These are phyloP conservation scores for Patellifolia procumbens DNA, from an alignment of 179 eudicot species.

Conservation along the genomic window DNA sequence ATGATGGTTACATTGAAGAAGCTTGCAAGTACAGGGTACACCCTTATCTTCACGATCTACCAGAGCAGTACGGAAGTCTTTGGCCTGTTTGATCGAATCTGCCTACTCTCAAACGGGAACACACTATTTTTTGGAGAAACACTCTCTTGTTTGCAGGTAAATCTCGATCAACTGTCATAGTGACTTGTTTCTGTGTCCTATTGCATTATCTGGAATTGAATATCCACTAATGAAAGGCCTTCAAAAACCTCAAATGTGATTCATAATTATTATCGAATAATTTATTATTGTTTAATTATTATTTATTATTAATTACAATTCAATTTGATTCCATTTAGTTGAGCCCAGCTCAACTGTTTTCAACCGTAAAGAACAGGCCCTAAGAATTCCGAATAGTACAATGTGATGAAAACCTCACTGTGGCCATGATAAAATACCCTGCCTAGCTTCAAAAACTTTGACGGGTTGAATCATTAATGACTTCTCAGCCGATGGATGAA, in stretches of 20 bases:
- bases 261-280: not conserved
- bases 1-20: constrained; percentile 99
- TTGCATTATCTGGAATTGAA: not conserved
- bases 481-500: too few species aligned
- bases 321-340: too few species aligned
- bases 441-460: too few species aligned
- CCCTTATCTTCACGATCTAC: constrained; percentile 84
- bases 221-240: not conserved
- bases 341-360: too few species aligned
- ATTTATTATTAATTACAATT: too few species aligned
- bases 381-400: too few species aligned
- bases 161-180: not conserved
- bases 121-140: constrained; percentile 96
- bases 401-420: too few species aligned
- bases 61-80: constrained; percentile 99
- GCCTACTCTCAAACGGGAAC: constrained; percentile 95
- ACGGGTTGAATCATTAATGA: too few species aligned
- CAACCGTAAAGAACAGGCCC: too few species aligned
- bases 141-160: constrained; percentile 94
- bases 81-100: constrained; percentile 96
- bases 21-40: constrained; percentile 93
- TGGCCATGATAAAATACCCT: too few species aligned
- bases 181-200: not conserved
- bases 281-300: not conserved
- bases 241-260: not conserved